These are phyloP conservation scores for Coniochaeta ligniaria DNA, from an alignment of 2,329 filamentous ascomycete genomes.

Conservation along the genomic window DNA sequence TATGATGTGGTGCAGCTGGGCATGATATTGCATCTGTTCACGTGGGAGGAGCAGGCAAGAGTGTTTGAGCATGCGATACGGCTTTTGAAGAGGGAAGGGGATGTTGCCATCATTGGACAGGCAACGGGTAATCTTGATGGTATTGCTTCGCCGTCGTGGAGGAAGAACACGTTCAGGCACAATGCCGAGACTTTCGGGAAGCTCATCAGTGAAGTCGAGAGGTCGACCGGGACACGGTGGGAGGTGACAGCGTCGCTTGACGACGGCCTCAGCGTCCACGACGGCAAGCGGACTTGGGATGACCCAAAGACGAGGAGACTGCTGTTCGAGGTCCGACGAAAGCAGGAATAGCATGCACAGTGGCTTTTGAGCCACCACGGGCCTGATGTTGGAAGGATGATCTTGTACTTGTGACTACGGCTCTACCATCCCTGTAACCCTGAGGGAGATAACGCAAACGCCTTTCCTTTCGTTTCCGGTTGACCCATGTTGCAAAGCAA, in stretches of 20 bases:
- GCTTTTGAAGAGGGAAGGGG: slow-evolving; percentile 13
- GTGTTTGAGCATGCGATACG: slow-evolving; percentile 18
- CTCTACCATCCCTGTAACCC: neutral
- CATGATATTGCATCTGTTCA: slow-evolving; percentile 26
- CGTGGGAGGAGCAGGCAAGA: neutral
- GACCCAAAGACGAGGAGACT: slow-evolving; percentile 1
- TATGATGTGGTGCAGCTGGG: slow-evolving; percentile 14
- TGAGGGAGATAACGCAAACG: slow-evolving; percentile 1
- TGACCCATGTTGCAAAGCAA: slow-evolving; percentile 1
- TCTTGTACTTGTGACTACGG: slow-evolving; percentile 1
- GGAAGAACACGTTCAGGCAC: slow-evolving; percentile 19
- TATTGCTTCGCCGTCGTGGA: slow-evolving; percentile 5
- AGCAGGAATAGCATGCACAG: neutral
- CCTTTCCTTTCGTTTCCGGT: neutral
- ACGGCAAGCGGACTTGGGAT: neutral
- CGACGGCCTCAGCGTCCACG: neutral
- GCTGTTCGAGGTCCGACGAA: neutral
- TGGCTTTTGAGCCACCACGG: neutral
- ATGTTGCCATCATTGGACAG: slow-evolving; percentile 20
- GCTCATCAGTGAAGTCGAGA: slow-evolving; percentile 16
- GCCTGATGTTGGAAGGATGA: neutral
- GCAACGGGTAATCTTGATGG: slow-evolving; percentile 13
- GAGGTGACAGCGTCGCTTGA: neutral
- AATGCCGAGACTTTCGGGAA: slow-evolving; percentile 22
- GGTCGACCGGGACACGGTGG: slow-evolving; percentile 4